Base-by-base conservation (phyloP, 208 protist genomes). In the Kentomonas sorsogonicus region DNA sequence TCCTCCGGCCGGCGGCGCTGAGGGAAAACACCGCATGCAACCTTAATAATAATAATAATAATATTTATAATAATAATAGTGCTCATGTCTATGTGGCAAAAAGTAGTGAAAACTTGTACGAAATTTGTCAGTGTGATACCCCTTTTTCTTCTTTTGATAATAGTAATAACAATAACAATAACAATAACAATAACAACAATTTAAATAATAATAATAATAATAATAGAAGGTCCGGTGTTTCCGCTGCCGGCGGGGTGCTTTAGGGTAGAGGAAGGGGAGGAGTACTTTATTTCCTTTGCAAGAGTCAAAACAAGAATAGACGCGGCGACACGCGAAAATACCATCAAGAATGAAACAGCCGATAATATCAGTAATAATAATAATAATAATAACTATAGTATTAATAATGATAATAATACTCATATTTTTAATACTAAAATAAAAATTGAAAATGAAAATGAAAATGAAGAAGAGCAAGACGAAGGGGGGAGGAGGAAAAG, bases 31-130 rank as follows among this genome's bases (percentile, higher is more conserved):
- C n/a, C 11, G 43, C 16, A 48, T 9, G 25, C 43, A 22, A 9
- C 25, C 43, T 27, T 18, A 48, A 48, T 48, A 6, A 48, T 48
- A 48, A 48, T 9, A 48, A 26, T 48, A 41, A 18, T 41, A 18
- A 18, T 16, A 18, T 41, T 41, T 16, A 11, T 41, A 18, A 18
- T 41, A 18, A 18, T 16, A 11, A 16, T 41, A 41, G 11, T 41
- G 38, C 16, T 41, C 11, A 41, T 41, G 13, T 16, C 38, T 18
- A 16, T 18, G 38, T 41, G 13, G 11, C 16, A 18, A 11, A 48
- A 48, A 23, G 25, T 48, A 48, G 25, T 48, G 25, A 48, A 27
- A 48, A 48, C 25, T n/a, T n/a, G n/a, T n/a, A n/a, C n/a, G n/a
- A n/a, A 48, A 48, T 48, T 27, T 27, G 16, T 18, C 6, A 23